Percentiles rank a stretch among this genome's conserved stretches.
Conservation (phyloP, 805 yeast species). For the Cyberlindnera petersonii region DNA sequence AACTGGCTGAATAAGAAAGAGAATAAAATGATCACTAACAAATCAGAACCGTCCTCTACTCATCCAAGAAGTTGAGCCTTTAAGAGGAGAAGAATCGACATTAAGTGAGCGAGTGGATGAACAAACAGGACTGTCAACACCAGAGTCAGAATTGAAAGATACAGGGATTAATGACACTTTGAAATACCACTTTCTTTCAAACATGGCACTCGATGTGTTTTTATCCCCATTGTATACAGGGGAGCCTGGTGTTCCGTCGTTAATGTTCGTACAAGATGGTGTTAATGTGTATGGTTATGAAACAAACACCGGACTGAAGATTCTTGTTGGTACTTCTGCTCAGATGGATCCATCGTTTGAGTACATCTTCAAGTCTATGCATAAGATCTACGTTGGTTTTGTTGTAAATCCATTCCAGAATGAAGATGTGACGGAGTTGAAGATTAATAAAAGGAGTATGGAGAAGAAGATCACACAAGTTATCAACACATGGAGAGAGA, state of each 20-base stretch:
- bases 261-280: constrained; percentile 65
- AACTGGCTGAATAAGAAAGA: no score
- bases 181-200: constrained; percentile 67
- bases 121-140: constrained; percentile 9
- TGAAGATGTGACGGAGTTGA: constrained; percentile 17
- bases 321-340: constrained; percentile 51
- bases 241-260: constrained; percentile 31
- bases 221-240: constrained; percentile 47
- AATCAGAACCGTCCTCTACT: constrained; percentile 51
- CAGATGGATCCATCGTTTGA: constrained; percentile 29
- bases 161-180: constrained; percentile 25
- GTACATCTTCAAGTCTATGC: constrained; percentile 38
- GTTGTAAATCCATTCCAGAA: constrained; percentile 61
- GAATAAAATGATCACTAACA: not conserved
- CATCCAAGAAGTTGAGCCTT: constrained; percentile 47
- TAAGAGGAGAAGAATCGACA: constrained; percentile 19
- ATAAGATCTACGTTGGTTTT: constrained; percentile 49
- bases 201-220: constrained; percentile 70
- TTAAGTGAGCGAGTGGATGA: constrained; percentile 14
- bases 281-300: constrained; percentile 65
- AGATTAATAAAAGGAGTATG: constrained; percentile 25
- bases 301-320: constrained; percentile 63
- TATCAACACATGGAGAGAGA: constrained; percentile 9
- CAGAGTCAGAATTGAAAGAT: not conserved
- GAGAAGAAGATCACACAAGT: constrained; percentile 15